phyloP scores from a whole-genome alignment of 2,329 filamentous ascomycete genomes.

The Xylariaceae sp. region DNA sequence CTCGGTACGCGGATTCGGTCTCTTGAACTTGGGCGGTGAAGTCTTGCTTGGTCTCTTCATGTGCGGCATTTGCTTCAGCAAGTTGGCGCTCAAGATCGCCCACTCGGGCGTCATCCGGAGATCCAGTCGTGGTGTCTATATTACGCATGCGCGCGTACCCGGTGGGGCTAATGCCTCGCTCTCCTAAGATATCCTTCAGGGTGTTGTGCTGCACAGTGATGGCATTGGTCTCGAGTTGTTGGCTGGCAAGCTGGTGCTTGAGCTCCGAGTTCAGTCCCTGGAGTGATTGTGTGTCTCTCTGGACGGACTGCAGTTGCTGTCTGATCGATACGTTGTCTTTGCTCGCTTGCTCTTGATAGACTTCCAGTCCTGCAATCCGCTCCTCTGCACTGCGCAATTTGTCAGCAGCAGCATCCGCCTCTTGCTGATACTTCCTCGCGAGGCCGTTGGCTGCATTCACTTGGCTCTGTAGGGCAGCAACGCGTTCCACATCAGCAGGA shows the following conservation, averaged over 20 bases:
- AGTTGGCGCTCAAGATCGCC: constrained; percentile 86
- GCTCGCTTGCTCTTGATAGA: constrained; percentile 95
- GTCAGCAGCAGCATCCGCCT: constrained; percentile 79
- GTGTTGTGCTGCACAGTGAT: constrained; percentile 87
- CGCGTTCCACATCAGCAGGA: constrained; percentile 54
- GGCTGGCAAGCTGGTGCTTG: constrained; percentile 72
- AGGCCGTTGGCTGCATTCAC: constrained; percentile 69
- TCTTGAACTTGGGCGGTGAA: constrained; percentile 78
- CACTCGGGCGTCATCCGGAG: constrained; percentile 72
- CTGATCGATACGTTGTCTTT: constrained; percentile 85
- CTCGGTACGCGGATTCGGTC: constrained; percentile 81
- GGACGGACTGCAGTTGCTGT: constrained; percentile 76
- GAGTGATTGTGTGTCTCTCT: constrained; percentile 77
- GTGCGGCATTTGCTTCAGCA: constrained; percentile 64
- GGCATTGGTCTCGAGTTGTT: constrained; percentile 91
- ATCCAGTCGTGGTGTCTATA: constrained; percentile 65
- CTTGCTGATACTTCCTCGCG: constrained; percentile 81
- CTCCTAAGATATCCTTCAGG: constrained; percentile 83
- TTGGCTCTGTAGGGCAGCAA: constrained; percentile 70
- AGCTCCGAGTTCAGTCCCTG: constrained; percentile 75
- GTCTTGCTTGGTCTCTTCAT: constrained; percentile 74
- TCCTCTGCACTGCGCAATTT: constrained; percentile 90
- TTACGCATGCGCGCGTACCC: constrained; percentile 64
- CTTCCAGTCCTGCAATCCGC: constrained; percentile 90
- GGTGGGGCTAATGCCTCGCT: constrained; percentile 77